Conservation (phyloP, 2,329 filamentous ascomycete genomes). For the Colletotrichum agaves region DNA sequence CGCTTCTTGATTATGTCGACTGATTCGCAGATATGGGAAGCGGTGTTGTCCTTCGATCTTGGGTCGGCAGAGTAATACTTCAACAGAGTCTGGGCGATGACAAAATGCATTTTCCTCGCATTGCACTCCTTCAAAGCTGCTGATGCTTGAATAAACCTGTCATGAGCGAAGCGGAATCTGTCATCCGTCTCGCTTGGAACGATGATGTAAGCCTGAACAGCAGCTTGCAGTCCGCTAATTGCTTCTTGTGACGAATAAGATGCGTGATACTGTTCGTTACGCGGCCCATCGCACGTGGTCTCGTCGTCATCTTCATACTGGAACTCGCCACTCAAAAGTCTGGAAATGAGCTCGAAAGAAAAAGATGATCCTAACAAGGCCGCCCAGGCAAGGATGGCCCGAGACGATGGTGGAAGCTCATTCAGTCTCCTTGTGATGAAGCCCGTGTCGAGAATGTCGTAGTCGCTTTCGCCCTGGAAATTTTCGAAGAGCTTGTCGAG, state of each 20-base stretch:
- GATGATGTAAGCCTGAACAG: constrained; percentile 72
- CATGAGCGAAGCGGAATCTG: constrained; percentile 87
- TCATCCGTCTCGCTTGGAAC: constrained; percentile 87
- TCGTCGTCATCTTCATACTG: constrained; percentile 64
- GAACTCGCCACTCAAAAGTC: constrained; percentile 80
- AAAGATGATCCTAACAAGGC: constrained; percentile 85
- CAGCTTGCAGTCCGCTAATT: constrained; percentile 82
- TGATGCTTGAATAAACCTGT: constrained; percentile 84
- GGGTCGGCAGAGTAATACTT: constrained; percentile 72
- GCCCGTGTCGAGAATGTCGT: constrained; percentile 81
- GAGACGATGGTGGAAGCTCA: constrained; percentile 79
- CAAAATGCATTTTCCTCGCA: constrained; percentile 86
- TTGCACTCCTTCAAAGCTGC: constrained; percentile 76
- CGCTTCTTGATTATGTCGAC: constrained; percentile 77
- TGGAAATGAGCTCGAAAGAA: constrained; percentile 83
- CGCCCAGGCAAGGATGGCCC: constrained; percentile 86
- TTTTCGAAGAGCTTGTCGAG: constrained; percentile 87
- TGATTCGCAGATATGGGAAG: constrained; percentile 83
- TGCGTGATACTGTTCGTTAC: constrained; percentile 48
- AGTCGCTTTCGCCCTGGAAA: constrained; percentile 82
- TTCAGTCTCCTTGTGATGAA: constrained; percentile 83
- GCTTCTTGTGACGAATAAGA: constrained; percentile 73
- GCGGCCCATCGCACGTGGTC: constrained; percentile 43
- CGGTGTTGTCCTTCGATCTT: constrained; percentile 75
- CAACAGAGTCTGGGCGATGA: constrained; percentile 84